A percentile compares a stretch with the other conserved stretches of the same genome.
Evolutionary conservation across 2,329 filamentous ascomycete genomes (phyloP).

Genomic region (Orbilia oligospora): DNA sequence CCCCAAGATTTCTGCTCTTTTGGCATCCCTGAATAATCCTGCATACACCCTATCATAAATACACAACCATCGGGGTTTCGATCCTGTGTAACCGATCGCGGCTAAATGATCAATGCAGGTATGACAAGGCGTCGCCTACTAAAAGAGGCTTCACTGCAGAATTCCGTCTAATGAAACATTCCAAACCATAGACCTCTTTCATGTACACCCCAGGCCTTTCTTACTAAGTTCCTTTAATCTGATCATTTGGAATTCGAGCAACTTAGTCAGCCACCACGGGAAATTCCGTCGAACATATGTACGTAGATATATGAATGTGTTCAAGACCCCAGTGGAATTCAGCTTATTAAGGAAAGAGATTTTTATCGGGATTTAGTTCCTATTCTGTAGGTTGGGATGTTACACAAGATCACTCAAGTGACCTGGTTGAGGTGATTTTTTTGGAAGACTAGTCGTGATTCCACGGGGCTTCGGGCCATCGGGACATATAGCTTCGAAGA

Average conservation of each 20-base stretch:
- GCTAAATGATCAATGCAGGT: conserved; percentile 30
- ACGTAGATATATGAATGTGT: background rate
- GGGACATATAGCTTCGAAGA: background rate
- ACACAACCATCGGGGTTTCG: background rate
- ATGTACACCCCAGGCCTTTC: no score
- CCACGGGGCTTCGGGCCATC: background rate
- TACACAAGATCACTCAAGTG: background rate
- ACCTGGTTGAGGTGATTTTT: background rate
- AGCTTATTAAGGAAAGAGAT: background rate
- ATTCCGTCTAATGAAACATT: conserved; percentile 27
- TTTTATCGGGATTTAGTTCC: background rate
- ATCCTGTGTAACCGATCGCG: conserved; percentile 49
- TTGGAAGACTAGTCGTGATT: background rate
- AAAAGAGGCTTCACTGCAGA: background rate
- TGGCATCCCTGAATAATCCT: conserved; percentile 1
- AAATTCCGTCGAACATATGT: background rate
- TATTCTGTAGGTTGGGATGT: background rate
- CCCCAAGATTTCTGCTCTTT: conserved; percentile 5
- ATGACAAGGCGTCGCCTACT: background rate
- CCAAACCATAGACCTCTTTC: background rate
- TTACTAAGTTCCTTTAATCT: background rate
- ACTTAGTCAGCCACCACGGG: background rate
- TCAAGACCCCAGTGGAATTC: background rate
- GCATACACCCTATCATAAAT: background rate
- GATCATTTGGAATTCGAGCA: background rate